These are phyloP conservation scores for Rhodotorula sp. DNA, from an alignment of 1,284 basidiomycete genomes.

Conservation along the genomic window DNA sequence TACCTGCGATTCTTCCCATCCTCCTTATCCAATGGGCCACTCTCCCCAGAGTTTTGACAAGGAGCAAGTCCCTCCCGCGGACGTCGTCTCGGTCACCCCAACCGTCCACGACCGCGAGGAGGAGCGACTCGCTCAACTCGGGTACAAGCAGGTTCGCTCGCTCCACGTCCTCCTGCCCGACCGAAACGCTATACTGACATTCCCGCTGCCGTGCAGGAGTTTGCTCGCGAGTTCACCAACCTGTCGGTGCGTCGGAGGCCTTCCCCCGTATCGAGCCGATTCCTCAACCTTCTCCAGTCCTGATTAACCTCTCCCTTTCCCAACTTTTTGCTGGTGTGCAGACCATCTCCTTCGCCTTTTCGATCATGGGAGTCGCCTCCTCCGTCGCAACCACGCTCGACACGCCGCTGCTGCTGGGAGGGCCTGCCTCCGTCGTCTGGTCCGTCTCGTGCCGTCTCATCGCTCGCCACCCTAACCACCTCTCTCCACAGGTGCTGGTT, in stretches of 20 bases:
- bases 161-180: too few relatives aligned
- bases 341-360: constrained; percentile 73
- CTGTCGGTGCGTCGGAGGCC: constrained; percentile 54
- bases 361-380: constrained; percentile 74
- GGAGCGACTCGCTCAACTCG: constrained; percentile 1
- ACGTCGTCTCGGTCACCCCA: background rate
- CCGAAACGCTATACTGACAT: too few relatives aligned
- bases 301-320: too few relatives aligned
- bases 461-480: background rate
- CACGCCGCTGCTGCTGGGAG: constrained; percentile 72
- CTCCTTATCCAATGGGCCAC: too few relatives aligned
- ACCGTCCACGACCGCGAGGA: constrained; percentile 1
- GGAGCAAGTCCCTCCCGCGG: too few relatives aligned
- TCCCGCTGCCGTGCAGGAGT: too few relatives aligned
- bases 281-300: too few relatives aligned
- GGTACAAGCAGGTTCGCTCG: too few relatives aligned
- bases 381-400: constrained; percentile 78
- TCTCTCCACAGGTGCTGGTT: constrained; percentile 61
- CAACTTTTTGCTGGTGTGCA: too few relatives aligned
- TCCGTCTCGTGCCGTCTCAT: constrained; percentile 55
- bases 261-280: too few relatives aligned
- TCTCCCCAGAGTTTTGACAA: background rate
- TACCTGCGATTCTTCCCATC: too few relatives aligned
- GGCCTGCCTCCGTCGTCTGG: constrained; percentile 72
- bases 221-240: constrained; percentile 77